Conservation (phyloP, 139 green algal species). For the Zygnema cylindricum region DNA sequence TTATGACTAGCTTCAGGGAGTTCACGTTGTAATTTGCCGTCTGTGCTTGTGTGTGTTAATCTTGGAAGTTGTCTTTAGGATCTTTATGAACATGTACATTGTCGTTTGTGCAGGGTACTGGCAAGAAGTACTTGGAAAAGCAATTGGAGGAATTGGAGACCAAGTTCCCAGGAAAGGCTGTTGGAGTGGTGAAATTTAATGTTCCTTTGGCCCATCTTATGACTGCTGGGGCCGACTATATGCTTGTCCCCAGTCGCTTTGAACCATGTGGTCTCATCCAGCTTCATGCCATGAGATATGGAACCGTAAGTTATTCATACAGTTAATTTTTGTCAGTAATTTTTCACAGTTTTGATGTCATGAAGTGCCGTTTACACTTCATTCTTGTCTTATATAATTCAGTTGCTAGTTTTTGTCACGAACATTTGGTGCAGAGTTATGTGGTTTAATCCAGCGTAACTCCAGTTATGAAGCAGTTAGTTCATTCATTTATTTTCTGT, state of each 20-base stretch:
- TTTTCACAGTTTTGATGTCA: no score
- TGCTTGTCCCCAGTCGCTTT: constrained; percentile 96
- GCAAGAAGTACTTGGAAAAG: constrained; percentile 87
- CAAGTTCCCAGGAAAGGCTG: constrained; percentile 73
- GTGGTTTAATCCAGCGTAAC: no score
- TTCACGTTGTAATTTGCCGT: background rate
- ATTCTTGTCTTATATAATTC: no score
- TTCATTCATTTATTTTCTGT: no score
- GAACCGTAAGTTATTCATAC: constrained; percentile 65
- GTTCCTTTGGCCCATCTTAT: constrained; percentile 92
- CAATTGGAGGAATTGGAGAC: constrained; percentile 81
- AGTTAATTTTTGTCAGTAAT: no score
- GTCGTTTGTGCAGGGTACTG: constrained; percentile 82
- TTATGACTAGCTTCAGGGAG: background rate
- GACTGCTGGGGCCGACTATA: constrained; percentile 95
- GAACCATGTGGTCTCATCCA: constrained; percentile 98
- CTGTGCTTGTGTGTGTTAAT: background rate
- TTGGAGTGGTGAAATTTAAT: constrained; percentile 93
- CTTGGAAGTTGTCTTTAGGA: background rate
- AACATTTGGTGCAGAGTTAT: no score
- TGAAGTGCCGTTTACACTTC: no score
- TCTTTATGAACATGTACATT: background rate
- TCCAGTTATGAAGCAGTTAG: no score
- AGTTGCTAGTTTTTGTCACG: no score
- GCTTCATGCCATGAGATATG: constrained; percentile 86